Evolutionary conservation across 305 asterid genomes (phyloP).

Genomic region (Stenogyne calaminthoides): DNA sequence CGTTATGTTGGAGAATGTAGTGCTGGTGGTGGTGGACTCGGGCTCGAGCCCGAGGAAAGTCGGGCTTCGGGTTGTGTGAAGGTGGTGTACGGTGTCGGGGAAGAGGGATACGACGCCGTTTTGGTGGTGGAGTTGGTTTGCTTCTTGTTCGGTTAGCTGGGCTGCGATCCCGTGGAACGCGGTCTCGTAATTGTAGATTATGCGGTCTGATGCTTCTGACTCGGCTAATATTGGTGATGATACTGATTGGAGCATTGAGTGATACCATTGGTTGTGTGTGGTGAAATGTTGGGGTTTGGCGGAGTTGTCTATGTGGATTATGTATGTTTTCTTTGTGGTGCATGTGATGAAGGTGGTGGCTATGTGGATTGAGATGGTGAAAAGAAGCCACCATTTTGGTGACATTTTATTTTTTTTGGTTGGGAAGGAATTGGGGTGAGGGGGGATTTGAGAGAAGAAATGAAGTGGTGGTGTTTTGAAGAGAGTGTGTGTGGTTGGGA

Average conservation of each 20-base stretch:
- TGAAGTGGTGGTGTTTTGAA: neutral
- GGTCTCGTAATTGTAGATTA: conserved; percentile 69
- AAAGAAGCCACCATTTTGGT: conserved; percentile 39
- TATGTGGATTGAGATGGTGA: conserved; percentile 35
- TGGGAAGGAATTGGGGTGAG: conserved; percentile 37
- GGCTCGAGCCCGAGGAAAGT: conserved; percentile 72
- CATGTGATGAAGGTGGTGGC: conserved; percentile 20
- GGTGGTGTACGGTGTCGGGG: conserved; percentile 65
- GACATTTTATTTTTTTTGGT: conserved; percentile 1
- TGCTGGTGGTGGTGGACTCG: conserved; percentile 40
- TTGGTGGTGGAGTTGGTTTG: conserved; percentile 33
- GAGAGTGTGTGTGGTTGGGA: neutral
- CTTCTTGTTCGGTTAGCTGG: conserved; percentile 57
- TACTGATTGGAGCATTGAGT: conserved; percentile 61
- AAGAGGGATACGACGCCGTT: conserved; percentile 66
- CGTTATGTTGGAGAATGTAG: conserved; percentile 31
- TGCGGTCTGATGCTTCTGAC: conserved; percentile 39
- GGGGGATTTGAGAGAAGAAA: neutral
- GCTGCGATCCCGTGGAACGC: conserved; percentile 93
- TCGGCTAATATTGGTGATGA: conserved; percentile 8
- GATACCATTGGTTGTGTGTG: conserved; percentile 69
- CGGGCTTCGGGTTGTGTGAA: conserved; percentile 95
- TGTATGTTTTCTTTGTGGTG: conserved; percentile 56
- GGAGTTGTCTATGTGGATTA: conserved; percentile 64
- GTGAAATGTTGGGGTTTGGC: conserved; percentile 69